Percentiles rank a stretch among this genome's conserved stretches.
Conservation (phyloP, 306 rosid genomes). For the Begonia masoniana region DNA sequence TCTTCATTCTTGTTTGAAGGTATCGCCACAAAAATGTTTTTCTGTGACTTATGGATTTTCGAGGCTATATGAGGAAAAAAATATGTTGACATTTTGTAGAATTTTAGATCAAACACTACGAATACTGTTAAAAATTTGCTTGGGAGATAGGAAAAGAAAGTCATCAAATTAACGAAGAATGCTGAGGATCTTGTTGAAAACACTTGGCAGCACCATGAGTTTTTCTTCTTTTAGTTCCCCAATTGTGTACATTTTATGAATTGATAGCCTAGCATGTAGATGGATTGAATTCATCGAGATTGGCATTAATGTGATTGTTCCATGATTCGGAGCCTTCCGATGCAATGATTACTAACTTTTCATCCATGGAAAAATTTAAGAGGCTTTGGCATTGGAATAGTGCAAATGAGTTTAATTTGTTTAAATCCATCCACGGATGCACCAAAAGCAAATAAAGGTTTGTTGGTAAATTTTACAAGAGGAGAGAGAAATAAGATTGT, state of each 20-base stretch:
- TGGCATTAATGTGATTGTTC: no score
- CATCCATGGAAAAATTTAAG: no score
- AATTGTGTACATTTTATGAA: neutral
- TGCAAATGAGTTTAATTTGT: no score
- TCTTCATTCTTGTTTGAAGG: constrained; percentile 40
- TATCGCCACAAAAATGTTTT: neutral
- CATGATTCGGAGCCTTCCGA: no score
- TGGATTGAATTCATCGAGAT: no score
- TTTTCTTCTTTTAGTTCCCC: neutral
- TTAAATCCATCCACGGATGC: no score
- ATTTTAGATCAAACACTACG: constrained; percentile 41
- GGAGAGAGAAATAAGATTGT: no score
- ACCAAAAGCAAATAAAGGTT: no score
- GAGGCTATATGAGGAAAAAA: neutral
- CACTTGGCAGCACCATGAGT: constrained; percentile 89
- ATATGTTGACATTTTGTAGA: neutral
- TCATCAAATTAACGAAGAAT: constrained; percentile 56
- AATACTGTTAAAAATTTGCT: constrained; percentile 49
- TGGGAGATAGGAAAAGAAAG: constrained; percentile 67
- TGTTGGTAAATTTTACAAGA: no score
- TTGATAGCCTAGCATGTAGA: no score
- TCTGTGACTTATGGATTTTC: neutral
- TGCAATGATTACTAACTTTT: no score
- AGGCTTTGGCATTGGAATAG: no score
- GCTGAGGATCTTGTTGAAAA: constrained; percentile 89